Percentiles rank a stretch among this genome's conserved stretches.
These are phyloP conservation scores for Curvularia spicifera DNA, from an alignment of 2,329 filamentous ascomycete genomes.

Conservation along the genomic window DNA sequence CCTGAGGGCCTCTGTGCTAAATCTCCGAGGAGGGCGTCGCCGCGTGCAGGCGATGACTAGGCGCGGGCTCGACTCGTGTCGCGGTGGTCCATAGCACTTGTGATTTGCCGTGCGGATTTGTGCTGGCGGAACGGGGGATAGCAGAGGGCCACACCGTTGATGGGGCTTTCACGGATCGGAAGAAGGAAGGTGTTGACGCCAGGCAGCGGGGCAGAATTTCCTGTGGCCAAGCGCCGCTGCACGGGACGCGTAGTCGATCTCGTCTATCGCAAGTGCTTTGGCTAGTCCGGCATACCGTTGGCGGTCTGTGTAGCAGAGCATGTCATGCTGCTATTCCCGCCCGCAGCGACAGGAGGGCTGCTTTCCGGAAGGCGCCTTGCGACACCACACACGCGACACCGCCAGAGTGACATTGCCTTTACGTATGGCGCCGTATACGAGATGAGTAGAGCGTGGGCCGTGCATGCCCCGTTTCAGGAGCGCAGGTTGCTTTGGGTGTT, in stretches of 20 bases:
- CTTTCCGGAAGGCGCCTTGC: too few species aligned
- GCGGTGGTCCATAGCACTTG: conserved; percentile 21
- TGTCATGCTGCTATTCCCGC: background rate
- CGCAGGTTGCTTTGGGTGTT: conserved; percentile 5
- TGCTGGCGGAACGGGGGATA: conserved; percentile 5
- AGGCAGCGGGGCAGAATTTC: conserved; percentile 11
- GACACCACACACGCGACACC: too few species aligned
- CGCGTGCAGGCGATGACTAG: conserved; percentile 21
- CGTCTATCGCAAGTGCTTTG: conserved; percentile 8
- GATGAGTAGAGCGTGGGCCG: background rate
- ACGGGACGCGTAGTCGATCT: conserved; percentile 7
- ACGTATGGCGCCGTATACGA: background rate
- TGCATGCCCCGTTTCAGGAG: conserved; percentile 10
- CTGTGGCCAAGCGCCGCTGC: conserved; percentile 9
- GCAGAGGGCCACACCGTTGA: conserved; percentile 6
- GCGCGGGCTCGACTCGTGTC: conserved; percentile 16
- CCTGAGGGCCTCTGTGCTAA: conserved; percentile 10
- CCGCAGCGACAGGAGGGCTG: background rate
- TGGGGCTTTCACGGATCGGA: conserved; percentile 5
- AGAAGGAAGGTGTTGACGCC: conserved; percentile 5
- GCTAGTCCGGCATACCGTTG: background rate
- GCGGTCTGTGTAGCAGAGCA: background rate
- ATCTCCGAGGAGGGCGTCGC: conserved; percentile 19
- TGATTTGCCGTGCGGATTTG: conserved; percentile 12
- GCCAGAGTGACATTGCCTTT: background rate